A percentile compares a stretch with the other conserved stretches of the same genome.
phyloP scores from a whole-genome alignment of 768 basidiomycete species.

The Cystobasidium onofrii region DNA sequence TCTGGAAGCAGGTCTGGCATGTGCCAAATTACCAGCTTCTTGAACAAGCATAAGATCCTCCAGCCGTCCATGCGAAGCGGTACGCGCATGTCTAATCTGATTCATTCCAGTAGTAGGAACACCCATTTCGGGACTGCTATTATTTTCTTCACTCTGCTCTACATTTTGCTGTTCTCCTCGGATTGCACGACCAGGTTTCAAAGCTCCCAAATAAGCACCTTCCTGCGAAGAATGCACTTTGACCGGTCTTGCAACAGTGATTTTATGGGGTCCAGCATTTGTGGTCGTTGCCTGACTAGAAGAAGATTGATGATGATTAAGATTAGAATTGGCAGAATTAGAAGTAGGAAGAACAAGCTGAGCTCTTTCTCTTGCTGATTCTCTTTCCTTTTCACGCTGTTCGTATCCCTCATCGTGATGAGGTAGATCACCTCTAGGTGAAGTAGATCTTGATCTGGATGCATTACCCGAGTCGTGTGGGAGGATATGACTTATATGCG shows the following conservation, averaged over 20 bases:
- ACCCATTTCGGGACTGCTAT: neutral
- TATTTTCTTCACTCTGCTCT: neutral
- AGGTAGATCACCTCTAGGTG: neutral
- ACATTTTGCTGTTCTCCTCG: neutral
- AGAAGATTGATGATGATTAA: neutral
- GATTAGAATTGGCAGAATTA: neutral
- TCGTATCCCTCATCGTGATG: neutral
- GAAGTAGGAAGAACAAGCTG: neutral
- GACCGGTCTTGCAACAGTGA: neutral
- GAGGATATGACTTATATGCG: neutral
- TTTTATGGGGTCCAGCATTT: neutral
- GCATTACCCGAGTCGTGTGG: neutral
- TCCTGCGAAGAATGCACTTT: neutral
- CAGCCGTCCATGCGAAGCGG: neutral
- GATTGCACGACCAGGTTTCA: neutral
- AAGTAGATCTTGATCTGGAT: neutral
- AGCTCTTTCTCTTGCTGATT: neutral
- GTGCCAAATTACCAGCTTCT: neutral
- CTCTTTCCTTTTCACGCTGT: neutral
- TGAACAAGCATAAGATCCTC: neutral
- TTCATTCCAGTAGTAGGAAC: neutral
- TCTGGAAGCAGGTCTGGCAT: neutral
- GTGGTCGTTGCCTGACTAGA: too few species aligned
- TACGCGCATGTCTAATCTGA: neutral
- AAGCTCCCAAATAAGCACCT: neutral